These are phyloP conservation scores for Diversispora epigaea DNA, from an alignment of 192 early-diverging fungal species.

Conservation along the genomic window DNA sequence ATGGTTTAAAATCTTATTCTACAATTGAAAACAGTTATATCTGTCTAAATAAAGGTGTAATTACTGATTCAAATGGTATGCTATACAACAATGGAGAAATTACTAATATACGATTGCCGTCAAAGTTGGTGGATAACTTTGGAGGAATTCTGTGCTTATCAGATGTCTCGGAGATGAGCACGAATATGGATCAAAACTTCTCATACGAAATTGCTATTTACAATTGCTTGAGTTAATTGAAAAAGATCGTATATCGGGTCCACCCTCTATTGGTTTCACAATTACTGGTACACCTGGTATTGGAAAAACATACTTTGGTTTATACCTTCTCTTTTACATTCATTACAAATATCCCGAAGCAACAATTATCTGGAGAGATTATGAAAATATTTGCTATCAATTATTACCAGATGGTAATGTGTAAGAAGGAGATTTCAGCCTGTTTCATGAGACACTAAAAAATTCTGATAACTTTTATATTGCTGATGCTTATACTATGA, in stretches of 20 bases:
- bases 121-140: background rate
- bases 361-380: conserved; percentile 3
- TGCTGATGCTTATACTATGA: background rate
- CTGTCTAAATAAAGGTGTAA: conserved; percentile 3
- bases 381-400: background rate
- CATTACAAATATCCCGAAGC: conserved; percentile 1
- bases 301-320: too few species aligned
- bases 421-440: background rate
- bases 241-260: background rate
- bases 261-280: conserved; percentile 3
- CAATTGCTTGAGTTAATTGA: background rate
- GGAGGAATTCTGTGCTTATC: conserved; percentile 3
- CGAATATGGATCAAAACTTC: conserved; percentile 12
- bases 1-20: background rate
- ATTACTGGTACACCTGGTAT: conserved; percentile 4
- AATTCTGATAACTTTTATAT: conserved; percentile 1
- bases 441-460: background rate
- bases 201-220: conserved; percentile 15
- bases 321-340: conserved; percentile 22
- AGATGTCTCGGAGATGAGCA: conserved; percentile 4
- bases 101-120: background rate
- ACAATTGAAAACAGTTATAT: conserved; percentile 5
- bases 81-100: background rate
- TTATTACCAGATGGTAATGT: conserved; percentile 14
- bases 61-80: conserved; percentile 5